These are phyloP conservation scores for Trypanosoma congolense DNA, from an alignment of 208 protist species.

Conservation along the genomic window DNA sequence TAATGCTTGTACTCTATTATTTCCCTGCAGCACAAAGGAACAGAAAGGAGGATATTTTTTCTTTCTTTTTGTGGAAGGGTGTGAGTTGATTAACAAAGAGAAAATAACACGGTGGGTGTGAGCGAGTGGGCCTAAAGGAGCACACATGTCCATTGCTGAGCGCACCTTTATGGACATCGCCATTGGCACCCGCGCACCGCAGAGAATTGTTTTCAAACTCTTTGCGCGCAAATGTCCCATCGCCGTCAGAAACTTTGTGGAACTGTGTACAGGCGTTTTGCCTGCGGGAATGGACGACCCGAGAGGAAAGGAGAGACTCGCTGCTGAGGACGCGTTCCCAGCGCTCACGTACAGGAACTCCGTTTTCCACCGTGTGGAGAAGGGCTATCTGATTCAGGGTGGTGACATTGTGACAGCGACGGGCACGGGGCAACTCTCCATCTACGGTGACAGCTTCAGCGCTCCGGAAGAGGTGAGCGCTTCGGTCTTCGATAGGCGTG, in stretches of 20 bases:
- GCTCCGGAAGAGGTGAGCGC: conserved; percentile 93
- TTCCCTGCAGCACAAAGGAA: too few species aligned
- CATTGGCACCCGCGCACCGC: conserved; percentile 44
- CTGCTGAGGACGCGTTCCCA: conserved; percentile 23
- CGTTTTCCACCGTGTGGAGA: conserved; percentile 91
- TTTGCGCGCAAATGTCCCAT: conserved; percentile 70
- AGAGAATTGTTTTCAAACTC: conserved; percentile 74
- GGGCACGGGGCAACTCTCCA: conserved; percentile 94
- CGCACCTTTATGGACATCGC: conserved; percentile 76
- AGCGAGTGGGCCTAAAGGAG: too few species aligned
- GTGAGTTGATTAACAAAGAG: too few species aligned
- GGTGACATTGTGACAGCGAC: conserved; percentile 77
- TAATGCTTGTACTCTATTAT: too few species aligned
- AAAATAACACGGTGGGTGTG: too few species aligned
- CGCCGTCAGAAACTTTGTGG: conserved; percentile 81
- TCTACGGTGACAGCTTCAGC: conserved; percentile 94
- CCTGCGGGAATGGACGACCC: conserved; percentile 18
- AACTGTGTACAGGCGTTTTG: conserved; percentile 85
- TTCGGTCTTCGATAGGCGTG: conserved; percentile 73
- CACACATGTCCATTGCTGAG: conserved; percentile 11
- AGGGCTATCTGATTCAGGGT: conserved; percentile 90
- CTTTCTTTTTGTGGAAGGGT: too few species aligned
- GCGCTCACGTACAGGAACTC: conserved; percentile 88
- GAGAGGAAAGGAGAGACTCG: background rate
- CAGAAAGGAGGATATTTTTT: too few species aligned